Percentiles rank a stretch among this genome's conserved stretches.
phyloP scores from a whole-genome alignment of 768 basidiomycete species.

The Collybia sordida region DNA sequence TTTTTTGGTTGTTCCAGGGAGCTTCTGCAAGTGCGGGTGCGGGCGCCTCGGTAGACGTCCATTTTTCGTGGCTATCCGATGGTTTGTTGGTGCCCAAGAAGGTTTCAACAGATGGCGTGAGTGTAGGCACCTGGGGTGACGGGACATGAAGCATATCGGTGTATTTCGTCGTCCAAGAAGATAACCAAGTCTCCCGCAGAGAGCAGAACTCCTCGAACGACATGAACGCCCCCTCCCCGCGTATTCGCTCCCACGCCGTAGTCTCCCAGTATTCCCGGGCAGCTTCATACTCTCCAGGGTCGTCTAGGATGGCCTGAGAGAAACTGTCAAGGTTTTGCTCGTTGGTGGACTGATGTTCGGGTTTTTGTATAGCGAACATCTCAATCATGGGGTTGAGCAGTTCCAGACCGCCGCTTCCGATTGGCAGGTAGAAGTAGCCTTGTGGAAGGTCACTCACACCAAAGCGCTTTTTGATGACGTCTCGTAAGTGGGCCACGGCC shows the following conservation, averaged over 20 bases:
- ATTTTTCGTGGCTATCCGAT: too few species aligned
- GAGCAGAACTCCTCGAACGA: not conserved
- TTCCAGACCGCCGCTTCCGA: slow-evolving; percentile 26
- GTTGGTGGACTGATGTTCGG: too few species aligned
- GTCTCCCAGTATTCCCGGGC: not conserved
- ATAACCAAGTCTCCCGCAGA: not conserved
- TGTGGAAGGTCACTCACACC: slow-evolving; percentile 24
- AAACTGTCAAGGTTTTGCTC: too few species aligned
- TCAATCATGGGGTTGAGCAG: slow-evolving; percentile 36
- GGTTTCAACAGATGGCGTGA: not conserved
- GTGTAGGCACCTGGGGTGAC: not conserved
- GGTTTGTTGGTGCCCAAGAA: slow-evolving; percentile 1
- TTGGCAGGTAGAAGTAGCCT: slow-evolving; percentile 28
- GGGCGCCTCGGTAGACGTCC: too few species aligned
- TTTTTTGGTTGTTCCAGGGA: too few species aligned
- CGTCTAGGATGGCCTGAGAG: slow-evolving; percentile 15
- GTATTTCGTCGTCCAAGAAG: not conserved
- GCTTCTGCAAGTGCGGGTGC: too few species aligned
- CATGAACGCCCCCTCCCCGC: not conserved
- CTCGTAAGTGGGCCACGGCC: slow-evolving; percentile 21
- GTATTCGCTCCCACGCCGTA: not conserved
- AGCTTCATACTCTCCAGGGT: not conserved
- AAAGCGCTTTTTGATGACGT: slow-evolving; percentile 27
- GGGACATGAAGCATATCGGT: not conserved
- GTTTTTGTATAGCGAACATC: slow-evolving; percentile 26